Evolutionary conservation across 179 eudicot species (phyloP), one percentile per base, ranked within the genome.

Genomic region (Carnegiea gigantea): DNA sequence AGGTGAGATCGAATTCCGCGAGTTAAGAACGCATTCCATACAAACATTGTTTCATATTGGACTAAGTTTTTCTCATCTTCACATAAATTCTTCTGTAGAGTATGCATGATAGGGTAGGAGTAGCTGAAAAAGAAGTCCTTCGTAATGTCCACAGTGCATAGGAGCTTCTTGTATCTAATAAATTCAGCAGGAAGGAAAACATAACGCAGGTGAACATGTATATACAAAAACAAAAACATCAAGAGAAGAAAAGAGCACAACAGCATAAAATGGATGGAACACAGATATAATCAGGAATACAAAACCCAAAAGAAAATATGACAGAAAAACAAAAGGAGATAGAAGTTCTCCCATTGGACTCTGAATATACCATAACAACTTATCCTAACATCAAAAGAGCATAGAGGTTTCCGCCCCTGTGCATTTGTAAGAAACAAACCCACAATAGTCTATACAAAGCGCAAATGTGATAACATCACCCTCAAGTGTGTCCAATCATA

Each of bases 111-210:
- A 87, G 90, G 91, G 79, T 95, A 96, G 70, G 98, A 94, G 86
- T 96, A 96, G 93, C 99, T 96, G 88, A 92, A 96, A 85, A 85
- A 96, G 96, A 96, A 96, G 91, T 94, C 99, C 92, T 92, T 96
- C 28, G 99, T 92, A 79, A 96, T 94, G 85, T 96, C 99, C 98
- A 96, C 95, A 14, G 91, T 80, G 93, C 95, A 85, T 70, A 96
- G 90, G 83, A 94, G 97, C 93, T 92, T 96, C 93, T 94, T 94
- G 94, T 93, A 97, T 90, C 98, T 95, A 88, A 67, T 54, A 77
- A 82, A 82, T 81, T 84, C 89, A 91, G 73, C 86, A 81, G 83
- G 81, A 84, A 85, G 82, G 85, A 62, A 73, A 85, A 81, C 51
- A 59, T 73, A 84, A 81, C 89, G 82, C 80, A 82, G 81, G 83